Percentiles rank a stretch among this genome's conserved stretches.
phyloP scores from a whole-genome alignment of 2,329 filamentous ascomycete genomes.

The Pezicula rhizophila region DNA sequence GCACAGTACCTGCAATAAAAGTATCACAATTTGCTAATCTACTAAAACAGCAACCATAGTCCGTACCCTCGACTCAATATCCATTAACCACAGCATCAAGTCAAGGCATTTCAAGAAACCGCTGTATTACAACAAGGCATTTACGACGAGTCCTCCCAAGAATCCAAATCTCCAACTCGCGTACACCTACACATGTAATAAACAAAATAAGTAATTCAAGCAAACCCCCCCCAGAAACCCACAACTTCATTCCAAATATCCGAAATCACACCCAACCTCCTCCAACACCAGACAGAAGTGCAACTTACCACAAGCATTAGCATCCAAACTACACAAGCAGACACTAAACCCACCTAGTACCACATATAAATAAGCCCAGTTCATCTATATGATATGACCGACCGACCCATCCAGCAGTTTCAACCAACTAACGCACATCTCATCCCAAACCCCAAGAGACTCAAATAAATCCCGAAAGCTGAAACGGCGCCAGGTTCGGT shows the following conservation, averaged over 20 bases:
- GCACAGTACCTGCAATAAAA: too few species aligned
- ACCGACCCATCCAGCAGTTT: background rate
- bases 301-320: background rate
- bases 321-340: background rate
- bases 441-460: background rate
- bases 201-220: background rate
- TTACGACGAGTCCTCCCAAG: background rate
- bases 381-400: too few species aligned
- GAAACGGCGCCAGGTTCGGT: background rate
- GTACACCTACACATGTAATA: background rate
- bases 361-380: too few species aligned
- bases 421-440: background rate
- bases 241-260: too few species aligned
- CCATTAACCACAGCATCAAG: too few species aligned
- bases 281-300: too few species aligned
- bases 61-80: too few species aligned
- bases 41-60: too few species aligned
- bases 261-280: background rate
- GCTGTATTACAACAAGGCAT: background rate
- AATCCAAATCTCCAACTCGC: background rate
- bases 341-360: too few species aligned
- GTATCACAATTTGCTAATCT: too few species aligned
- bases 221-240: background rate
- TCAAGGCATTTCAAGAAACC: too few species aligned
- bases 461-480: background rate